Percentiles rank a stretch among this genome's conserved stretches.
Evolutionary conservation across 1,139 yeast genomes (phyloP).

Genomic region (Suhomyces bolitotheri): DNA sequence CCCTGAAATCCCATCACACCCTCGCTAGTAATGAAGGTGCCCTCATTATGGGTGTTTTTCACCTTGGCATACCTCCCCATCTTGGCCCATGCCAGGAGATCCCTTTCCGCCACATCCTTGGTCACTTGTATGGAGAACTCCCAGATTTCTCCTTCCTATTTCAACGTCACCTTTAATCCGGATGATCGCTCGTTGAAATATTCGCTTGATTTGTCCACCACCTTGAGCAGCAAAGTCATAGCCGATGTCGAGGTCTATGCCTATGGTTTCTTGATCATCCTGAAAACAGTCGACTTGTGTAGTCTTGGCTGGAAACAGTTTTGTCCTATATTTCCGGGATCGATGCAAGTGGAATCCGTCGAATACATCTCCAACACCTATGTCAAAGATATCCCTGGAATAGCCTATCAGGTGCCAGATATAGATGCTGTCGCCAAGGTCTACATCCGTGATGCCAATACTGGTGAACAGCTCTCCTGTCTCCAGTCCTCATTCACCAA

Average conservation of each 20-base stretch:
- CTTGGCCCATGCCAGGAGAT: constrained; percentile 32
- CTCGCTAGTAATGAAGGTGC: constrained; percentile 5
- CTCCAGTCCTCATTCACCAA: constrained; percentile 68
- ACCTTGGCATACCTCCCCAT: constrained; percentile 6
- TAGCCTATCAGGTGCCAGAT: constrained; percentile 75
- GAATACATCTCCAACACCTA: constrained; percentile 52
- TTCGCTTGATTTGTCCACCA: constrained; percentile 61
- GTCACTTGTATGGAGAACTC: constrained; percentile 75
- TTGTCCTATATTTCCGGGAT: constrained; percentile 74
- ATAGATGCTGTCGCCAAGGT: constrained; percentile 72
- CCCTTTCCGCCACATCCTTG: constrained; percentile 61
- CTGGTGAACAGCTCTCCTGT: constrained; percentile 58
- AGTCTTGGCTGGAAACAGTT: constrained; percentile 71
- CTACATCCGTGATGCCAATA: constrained; percentile 34
- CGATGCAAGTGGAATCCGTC: constrained; percentile 65
- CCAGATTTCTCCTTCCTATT: constrained; percentile 61
- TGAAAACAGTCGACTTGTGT: constrained; percentile 56
- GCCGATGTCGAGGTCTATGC: constrained; percentile 72
- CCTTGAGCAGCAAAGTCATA: constrained; percentile 53
- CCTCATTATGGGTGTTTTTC: constrained; percentile 6
- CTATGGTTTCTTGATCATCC: constrained; percentile 67
- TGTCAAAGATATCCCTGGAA: constrained; percentile 60
- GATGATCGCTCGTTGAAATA: constrained; percentile 62
- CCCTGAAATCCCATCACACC: not conserved
- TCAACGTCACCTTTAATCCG: constrained; percentile 68